Evolutionary conservation across 108 stramenopile species (phyloP), one percentile per base, ranked within the genome.

Genomic region (Pseudonitzschia delicatissima): DNA sequence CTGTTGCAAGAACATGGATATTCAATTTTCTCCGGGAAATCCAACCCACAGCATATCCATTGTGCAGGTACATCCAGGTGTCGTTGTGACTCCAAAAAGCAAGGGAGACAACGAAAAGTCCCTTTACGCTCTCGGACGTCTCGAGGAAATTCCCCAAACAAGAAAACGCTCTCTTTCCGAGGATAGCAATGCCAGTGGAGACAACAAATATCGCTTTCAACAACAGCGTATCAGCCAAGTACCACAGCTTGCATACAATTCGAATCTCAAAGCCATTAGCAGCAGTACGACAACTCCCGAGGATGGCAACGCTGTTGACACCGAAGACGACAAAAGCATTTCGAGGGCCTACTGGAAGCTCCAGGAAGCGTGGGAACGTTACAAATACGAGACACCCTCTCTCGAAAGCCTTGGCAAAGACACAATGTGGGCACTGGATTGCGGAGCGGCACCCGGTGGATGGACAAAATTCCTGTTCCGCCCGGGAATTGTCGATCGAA

Each of bases 391-490:
- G 13, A 15, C 57, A 31, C 66, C 49, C 15, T 33, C 4, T 13
- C 33, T 55, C 26, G 29, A 27, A 3, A 0, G 26, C 29, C 20
- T 23, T 23, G 8, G 2, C 7, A 48, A 34, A 29, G 29, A 12
- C 12, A 5, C 7, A 9, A 20, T 45, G 12, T 36, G 76, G 35
- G 84, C 73, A 11, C 52, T 88, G 28, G 87, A 88, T 65, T 85
- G 84, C 57, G 87, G 87, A 27, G 70, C 82, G 5, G 72, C 87
- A n/a, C 87, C 84, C 2, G 87, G 84, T 28, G 87, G 87, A 2
- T 88, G 87, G 87, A 83, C 84, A 1, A 83, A 88, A 51, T 85
- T 76, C 45, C 48, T 88, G 23, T 45, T 81, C 1, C 76, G 80
- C 45, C 45, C 73, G 25, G 70, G 69, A 2, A 28, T 61, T 21